phyloP scores from a whole-genome alignment of 1,139 yeast genomes.

The Kodamaea plutei region DNA sequence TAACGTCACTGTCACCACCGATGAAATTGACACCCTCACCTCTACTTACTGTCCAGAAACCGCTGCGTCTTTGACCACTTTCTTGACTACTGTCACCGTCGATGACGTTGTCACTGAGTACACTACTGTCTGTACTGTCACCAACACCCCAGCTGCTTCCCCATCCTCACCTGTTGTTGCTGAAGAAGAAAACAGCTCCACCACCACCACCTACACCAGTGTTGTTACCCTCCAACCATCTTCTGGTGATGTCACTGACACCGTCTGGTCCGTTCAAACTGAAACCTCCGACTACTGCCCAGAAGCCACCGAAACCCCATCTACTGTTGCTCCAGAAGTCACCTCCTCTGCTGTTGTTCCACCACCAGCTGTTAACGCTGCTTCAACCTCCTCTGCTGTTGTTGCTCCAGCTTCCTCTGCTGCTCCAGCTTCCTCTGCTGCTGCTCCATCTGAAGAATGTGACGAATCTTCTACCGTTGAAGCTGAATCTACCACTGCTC shows the following conservation, averaged over 20 bases:
- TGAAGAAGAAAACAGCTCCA: slow-evolving; percentile 4
- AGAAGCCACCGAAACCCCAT: slow-evolving; percentile 2
- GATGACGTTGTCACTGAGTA: slow-evolving; percentile 14
- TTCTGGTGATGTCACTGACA: slow-evolving; percentile 3
- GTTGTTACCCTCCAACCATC: slow-evolving; percentile 1
- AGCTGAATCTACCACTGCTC: slow-evolving; percentile 3
- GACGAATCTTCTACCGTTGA: slow-evolving; percentile 6
- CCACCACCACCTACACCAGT: slow-evolving; percentile 4
- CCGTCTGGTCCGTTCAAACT: slow-evolving; percentile 6
- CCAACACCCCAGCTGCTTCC: slow-evolving; percentile 10
- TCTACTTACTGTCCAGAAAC: slow-evolving; percentile 14
- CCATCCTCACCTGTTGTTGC: slow-evolving; percentile 4
- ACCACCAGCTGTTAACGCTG: slow-evolving; percentile 5
- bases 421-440: slow-evolving; percentile 9
- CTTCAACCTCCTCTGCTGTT: slow-evolving; percentile 2
- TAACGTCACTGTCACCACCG: slow-evolving; percentile 7
- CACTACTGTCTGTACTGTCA: slow-evolving; percentile 18
- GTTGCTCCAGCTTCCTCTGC: slow-evolving; percentile 10
- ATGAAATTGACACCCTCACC: slow-evolving; percentile 6
- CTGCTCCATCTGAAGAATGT: too few relatives aligned
- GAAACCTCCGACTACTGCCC: slow-evolving; percentile 5
- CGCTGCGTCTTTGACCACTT: slow-evolving; percentile 9
- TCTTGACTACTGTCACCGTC: slow-evolving; percentile 14
- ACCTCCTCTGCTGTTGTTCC: slow-evolving; percentile 6
- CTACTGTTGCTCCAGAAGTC: slow-evolving; percentile 5